These are phyloP conservation scores for Emericellopsis cladophorae DNA, from an alignment of 2,329 filamentous ascomycete genomes.

Conservation along the genomic window DNA sequence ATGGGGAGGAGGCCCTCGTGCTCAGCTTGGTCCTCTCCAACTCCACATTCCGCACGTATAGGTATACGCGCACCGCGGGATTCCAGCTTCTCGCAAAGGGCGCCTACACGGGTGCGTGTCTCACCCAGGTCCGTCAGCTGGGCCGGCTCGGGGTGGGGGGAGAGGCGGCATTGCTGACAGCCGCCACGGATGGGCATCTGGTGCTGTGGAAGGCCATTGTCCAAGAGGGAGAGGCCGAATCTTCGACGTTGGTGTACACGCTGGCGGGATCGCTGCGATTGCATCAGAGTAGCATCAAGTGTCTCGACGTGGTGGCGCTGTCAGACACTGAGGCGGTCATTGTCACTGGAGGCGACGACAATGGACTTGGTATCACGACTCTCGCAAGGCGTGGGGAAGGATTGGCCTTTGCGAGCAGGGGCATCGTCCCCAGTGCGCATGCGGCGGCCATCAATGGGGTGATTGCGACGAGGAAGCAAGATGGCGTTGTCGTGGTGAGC, in stretches of 20 bases:
- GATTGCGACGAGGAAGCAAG: constrained; percentile 9
- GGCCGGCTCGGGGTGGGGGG: constrained; percentile 7
- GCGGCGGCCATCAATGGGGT: constrained; percentile 58
- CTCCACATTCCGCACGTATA: constrained; percentile 56
- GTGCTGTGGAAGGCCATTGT: constrained; percentile 19
- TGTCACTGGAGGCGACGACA: constrained; percentile 79
- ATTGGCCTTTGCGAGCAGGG: constrained; percentile 11
- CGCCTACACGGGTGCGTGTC: constrained; percentile 58
- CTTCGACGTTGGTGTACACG: constrained; percentile 7
- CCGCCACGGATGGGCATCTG: constrained; percentile 71
- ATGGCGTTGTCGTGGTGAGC: constrained; percentile 22
- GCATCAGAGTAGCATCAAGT: constrained; percentile 76
- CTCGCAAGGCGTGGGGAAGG: constrained; percentile 8
- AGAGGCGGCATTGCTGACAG: constrained; percentile 42
- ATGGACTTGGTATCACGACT: constrained; percentile 52
- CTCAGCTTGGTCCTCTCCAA: constrained; percentile 74
- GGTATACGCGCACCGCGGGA: constrained; percentile 24
- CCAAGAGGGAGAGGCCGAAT: constrained; percentile 1
- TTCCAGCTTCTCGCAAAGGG: constrained; percentile 41
- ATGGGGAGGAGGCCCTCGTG: constrained; percentile 25
- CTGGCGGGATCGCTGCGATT: constrained; percentile 28
- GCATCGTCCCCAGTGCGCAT: constrained; percentile 40
- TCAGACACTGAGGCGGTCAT: constrained; percentile 27
- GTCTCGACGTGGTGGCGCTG: constrained; percentile 28
- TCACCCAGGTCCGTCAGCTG: constrained; percentile 51